A percentile compares a stretch with the other conserved stretches of the same genome.
Conservation (phyloP, 768 basidiomycete genomes). For the Rhodotorula diobovata region DNA sequence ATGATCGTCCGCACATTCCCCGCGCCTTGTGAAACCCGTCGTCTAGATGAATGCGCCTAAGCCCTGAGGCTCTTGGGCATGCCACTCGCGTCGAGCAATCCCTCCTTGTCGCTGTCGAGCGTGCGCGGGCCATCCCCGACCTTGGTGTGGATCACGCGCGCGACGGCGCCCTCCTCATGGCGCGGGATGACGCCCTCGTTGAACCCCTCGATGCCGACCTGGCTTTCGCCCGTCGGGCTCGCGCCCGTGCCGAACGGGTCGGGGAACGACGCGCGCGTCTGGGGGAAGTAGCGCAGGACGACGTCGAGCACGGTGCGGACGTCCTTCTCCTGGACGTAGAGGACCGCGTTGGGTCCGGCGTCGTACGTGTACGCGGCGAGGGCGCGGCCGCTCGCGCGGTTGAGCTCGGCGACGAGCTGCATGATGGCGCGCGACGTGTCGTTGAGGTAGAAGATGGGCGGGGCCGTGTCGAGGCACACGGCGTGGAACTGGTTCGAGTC, state of each 20-base stretch:
- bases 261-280: constrained; percentile 59
- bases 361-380: constrained; percentile 99
- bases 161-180: constrained; percentile 66
- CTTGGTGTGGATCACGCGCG: constrained; percentile 81
- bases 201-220: constrained; percentile 47
- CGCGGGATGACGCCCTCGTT: constrained; percentile 33
- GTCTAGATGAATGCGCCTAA: too few relatives aligned
- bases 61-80: constrained; percentile 53
- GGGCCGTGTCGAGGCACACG: constrained; percentile 90
- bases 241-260: constrained; percentile 52
- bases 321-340: constrained; percentile 76
- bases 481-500: constrained; percentile 99
- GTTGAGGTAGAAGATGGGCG: constrained; percentile 99
- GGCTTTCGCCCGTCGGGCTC: constrained; percentile 44
- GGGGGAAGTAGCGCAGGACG: constrained; percentile 81
- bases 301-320: constrained; percentile 71
- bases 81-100: constrained; percentile 65
- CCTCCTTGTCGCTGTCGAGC: constrained; percentile 56
- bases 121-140: constrained; percentile 84
- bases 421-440: constrained; percentile 94
- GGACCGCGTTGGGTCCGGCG: constrained; percentile 96
- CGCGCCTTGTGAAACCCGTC: too few relatives aligned
- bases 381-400: constrained; percentile 62
- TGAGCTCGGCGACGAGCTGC: constrained; percentile 82
- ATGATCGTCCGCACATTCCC: too few relatives aligned